Evolutionary conservation across 176 grass and related monocot genomes (phyloP).

Genomic region (Themeda triandra): DNA sequence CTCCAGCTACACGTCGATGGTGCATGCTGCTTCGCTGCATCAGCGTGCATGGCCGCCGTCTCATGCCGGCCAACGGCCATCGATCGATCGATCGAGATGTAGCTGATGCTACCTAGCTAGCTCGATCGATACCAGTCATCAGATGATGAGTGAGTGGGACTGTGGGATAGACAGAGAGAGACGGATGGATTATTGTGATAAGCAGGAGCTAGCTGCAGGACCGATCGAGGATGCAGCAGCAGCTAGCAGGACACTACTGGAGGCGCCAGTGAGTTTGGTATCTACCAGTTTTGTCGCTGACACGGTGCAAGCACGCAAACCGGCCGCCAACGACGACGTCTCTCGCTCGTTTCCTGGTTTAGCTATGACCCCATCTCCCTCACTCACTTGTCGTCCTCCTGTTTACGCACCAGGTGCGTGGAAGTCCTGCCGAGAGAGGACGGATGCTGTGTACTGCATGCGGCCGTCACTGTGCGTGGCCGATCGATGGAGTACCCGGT

Average conservation of each 20-base stretch:
- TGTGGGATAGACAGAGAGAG: not conserved
- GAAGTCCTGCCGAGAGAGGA: conserved; percentile 28
- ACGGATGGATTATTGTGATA: not conserved
- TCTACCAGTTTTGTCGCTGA: conserved; percentile 43
- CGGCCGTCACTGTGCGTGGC: not conserved
- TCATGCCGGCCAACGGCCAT: not conserved
- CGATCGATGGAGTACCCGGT: not conserved
- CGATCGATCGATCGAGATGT: not conserved
- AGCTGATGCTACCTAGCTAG: too few species aligned
- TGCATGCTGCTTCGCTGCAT: not conserved
- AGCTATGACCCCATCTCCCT: not conserved
- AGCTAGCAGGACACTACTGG: not conserved
- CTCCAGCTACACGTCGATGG: not conserved
- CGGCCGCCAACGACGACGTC: not conserved
- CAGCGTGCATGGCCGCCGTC: not conserved
- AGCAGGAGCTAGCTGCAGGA: not conserved
- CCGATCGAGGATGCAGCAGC: not conserved
- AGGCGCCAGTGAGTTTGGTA: conserved; percentile 38
- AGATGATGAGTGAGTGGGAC: not conserved
- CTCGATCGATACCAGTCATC: not conserved
- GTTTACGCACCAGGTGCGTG: conserved; percentile 33
- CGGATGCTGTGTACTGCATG: not conserved
- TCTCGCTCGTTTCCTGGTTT: not conserved
- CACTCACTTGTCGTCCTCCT: conserved; percentile 13
- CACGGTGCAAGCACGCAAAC: not conserved